These are phyloP conservation scores for Lactuca sativa DNA, from an alignment of 129 eudicot species.

Conservation along the genomic window DNA sequence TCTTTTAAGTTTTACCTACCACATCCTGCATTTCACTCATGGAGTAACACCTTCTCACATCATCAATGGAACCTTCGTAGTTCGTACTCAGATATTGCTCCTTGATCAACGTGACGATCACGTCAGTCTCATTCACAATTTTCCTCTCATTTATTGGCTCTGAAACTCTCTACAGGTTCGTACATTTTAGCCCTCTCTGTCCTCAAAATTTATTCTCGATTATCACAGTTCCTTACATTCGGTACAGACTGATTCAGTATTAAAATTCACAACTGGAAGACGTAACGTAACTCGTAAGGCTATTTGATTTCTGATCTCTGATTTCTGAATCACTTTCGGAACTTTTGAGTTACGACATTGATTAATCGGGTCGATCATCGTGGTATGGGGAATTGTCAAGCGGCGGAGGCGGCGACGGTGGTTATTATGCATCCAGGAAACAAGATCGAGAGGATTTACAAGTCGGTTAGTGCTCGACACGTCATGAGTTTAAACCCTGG, in stretches of 20 bases:
- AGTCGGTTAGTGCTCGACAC: constrained; percentile 53
- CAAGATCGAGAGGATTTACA: constrained; percentile 57
- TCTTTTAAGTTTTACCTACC: constrained; percentile 13
- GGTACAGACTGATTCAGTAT: neutral
- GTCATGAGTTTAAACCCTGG: constrained; percentile 73
- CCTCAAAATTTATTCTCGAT: constrained; percentile 14
- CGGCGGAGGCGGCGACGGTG: constrained; percentile 77
- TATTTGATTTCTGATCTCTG: neutral
- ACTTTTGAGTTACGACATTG: neutral
- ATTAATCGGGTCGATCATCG: neutral
- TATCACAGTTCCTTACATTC: neutral
- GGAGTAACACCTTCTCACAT: neutral
- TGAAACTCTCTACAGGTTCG: constrained; percentile 15
- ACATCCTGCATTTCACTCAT: constrained; percentile 5
- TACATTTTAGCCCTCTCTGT: constrained; percentile 10
- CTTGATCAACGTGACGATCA: neutral
- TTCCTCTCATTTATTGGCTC: constrained; percentile 3
- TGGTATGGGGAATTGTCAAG: constrained; percentile 77
- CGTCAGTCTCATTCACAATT: neutral
- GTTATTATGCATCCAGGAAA: constrained; percentile 55
- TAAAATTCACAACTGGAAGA: neutral
- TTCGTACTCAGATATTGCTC: neutral
- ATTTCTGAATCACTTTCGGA: neutral
- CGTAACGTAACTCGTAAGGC: neutral
- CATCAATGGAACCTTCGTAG: neutral